Conservation (phyloP, 345 rosid genomes). For the Salix suchowensis region DNA sequence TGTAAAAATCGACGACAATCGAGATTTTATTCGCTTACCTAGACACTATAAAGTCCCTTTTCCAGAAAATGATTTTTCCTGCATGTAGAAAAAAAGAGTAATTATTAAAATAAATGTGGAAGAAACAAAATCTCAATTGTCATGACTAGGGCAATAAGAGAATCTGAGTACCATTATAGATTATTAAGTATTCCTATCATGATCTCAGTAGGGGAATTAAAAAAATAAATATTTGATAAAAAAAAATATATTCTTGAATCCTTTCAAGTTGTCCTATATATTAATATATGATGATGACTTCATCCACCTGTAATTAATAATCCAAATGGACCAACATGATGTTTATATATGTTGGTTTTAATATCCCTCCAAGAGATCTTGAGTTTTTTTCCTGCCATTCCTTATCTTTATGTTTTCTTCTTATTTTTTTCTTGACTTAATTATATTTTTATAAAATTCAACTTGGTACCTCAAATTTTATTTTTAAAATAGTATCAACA, state of each 20-base stretch:
- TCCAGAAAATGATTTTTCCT: too few species aligned
- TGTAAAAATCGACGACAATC: too few species aligned
- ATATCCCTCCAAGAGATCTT: neutral
- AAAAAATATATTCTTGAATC: neutral
- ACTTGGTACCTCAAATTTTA: too few species aligned
- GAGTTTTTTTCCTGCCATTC: neutral
- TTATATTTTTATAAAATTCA: too few species aligned
- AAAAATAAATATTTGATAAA: neutral
- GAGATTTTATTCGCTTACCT: rapidly evolving
- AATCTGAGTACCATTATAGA: neutral
- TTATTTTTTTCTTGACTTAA: too few species aligned
- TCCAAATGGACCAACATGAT: neutral
- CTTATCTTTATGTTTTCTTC: too few species aligned
- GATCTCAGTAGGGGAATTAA: neutral
- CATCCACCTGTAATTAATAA: neutral
- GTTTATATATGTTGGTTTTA: neutral
- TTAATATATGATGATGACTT: neutral
- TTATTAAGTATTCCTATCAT: neutral
- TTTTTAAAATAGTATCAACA: too few species aligned
- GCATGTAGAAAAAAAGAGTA: too few species aligned
- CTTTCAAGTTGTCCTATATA: neutral
- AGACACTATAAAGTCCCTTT: too few species aligned
- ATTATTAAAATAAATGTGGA: neutral
- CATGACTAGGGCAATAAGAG: neutral
- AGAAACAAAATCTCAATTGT: neutral